These are phyloP conservation scores for Pinguiococcus pyrenoidosus DNA, from an alignment of 108 stramenopile genomes.

Conservation along the genomic window DNA sequence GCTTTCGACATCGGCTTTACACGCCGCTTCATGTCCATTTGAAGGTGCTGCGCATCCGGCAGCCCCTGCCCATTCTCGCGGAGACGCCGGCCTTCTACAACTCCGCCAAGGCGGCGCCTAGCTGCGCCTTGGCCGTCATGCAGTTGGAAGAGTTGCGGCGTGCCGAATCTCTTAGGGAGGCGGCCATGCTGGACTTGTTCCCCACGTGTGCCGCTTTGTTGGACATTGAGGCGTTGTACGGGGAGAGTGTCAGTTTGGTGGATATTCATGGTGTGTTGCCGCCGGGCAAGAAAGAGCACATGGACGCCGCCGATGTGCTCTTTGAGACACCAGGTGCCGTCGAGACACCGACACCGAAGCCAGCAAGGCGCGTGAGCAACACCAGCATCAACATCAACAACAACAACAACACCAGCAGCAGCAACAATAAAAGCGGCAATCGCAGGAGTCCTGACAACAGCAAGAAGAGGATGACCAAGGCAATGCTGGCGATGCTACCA, in stretches of 20 bases:
- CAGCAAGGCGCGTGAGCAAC: not conserved
- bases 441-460: too few species aligned
- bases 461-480: slow-evolving; percentile 1
- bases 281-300: slow-evolving; percentile 12
- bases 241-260: slow-evolving; percentile 22
- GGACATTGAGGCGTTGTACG: slow-evolving; percentile 34
- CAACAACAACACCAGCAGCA: too few species aligned
- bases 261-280: slow-evolving; percentile 25
- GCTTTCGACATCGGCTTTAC: slow-evolving; percentile 30
- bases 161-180: slow-evolving; percentile 8
- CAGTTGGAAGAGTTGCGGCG: slow-evolving; percentile 20
- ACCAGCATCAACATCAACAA: too few species aligned
- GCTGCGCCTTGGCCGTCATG: slow-evolving; percentile 28
- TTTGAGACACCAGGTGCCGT: slow-evolving; percentile 9
- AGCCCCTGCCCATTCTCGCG: slow-evolving; percentile 23
- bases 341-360: not conserved
- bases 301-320: slow-evolving; percentile 9
- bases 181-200: slow-evolving; percentile 9
- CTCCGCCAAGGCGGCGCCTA: slow-evolving; percentile 17
- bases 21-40: slow-evolving; percentile 26
- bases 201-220: slow-evolving; percentile 10
- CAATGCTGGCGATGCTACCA: too few species aligned
- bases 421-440: too few species aligned
- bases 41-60: slow-evolving; percentile 29
- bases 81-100: slow-evolving; percentile 34